Conservation (phyloP, 75 land plant genomes). For the Sequoiadendron giganteum region DNA sequence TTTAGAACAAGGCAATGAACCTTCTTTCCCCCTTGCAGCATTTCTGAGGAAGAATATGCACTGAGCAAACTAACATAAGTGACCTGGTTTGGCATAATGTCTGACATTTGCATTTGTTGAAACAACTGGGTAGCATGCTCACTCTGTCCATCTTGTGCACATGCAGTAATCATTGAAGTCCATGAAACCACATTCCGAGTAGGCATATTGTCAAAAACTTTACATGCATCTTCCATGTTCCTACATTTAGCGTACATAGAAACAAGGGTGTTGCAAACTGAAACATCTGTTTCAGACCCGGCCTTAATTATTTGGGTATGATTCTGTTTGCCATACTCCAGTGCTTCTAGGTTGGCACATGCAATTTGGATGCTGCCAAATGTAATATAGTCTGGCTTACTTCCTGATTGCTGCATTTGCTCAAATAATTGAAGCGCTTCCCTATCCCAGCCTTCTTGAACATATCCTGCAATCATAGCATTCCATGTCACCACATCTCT, state of each 20-base stretch:
- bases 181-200: slow-evolving; percentile 44
- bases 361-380: slow-evolving; percentile 42
- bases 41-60: slow-evolving; percentile 43
- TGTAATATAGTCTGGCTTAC: slow-evolving; percentile 40
- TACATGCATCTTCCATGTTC: slow-evolving; percentile 24
- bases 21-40: slow-evolving; percentile 24
- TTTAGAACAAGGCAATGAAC: neutral
- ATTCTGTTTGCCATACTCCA: slow-evolving; percentile 41
- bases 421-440: slow-evolving; percentile 39
- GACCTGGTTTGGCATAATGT: slow-evolving; percentile 27
- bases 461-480: slow-evolving; percentile 54
- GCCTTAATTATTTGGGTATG: slow-evolving; percentile 16
- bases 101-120: slow-evolving; percentile 19
- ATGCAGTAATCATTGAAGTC: slow-evolving; percentile 45
- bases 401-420: slow-evolving; percentile 28
- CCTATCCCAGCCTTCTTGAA: slow-evolving; percentile 5
- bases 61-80: slow-evolving; percentile 37
- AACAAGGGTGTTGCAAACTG: slow-evolving; percentile 46
- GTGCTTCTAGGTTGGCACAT: slow-evolving; percentile 32
- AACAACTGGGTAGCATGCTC: slow-evolving; percentile 24
- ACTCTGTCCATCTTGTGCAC: slow-evolving; percentile 43
- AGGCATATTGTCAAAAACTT: slow-evolving; percentile 44
- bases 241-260: slow-evolving; percentile 20
- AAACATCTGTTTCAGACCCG: slow-evolving; percentile 11
- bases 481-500: slow-evolving; percentile 55